A percentile compares a stretch with the other conserved stretches of the same genome.
Conservation (phyloP, 192 early-diverging fungal species). For the Paraglomus occultum region DNA sequence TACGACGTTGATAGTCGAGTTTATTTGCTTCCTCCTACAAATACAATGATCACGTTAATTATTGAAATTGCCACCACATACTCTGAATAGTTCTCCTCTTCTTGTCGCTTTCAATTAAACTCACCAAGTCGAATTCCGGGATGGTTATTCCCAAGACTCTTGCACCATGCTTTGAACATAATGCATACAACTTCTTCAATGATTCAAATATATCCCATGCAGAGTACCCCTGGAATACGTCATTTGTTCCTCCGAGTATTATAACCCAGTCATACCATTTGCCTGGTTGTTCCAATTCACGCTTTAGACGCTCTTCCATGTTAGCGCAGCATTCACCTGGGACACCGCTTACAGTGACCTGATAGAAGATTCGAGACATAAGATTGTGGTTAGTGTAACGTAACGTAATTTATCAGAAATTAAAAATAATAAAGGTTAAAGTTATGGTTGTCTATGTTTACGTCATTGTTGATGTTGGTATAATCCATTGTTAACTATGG, state of each 20-base stretch:
- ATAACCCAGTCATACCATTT: constrained; percentile 32
- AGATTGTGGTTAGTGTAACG: no score
- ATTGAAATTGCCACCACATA: no score
- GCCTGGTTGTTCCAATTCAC: constrained; percentile 28
- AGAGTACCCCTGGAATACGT: constrained; percentile 26
- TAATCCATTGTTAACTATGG: no score
- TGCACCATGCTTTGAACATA: constrained; percentile 27
- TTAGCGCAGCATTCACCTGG: constrained; percentile 22
- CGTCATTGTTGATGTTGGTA: no score
- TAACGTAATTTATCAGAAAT: no score
- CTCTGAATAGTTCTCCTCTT: no score
- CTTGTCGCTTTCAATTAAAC: background rate
- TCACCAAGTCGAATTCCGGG: constrained; percentile 28
- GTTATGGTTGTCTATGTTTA: no score
- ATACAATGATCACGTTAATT: background rate
- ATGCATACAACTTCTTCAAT: constrained; percentile 20
- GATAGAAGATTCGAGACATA: no score
- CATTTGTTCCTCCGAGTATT: constrained; percentile 29
- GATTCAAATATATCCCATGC: constrained; percentile 28
- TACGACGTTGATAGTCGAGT: constrained; percentile 25
- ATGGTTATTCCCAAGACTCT: constrained; percentile 23
- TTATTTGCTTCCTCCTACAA: constrained; percentile 16
- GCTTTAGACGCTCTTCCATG: constrained; percentile 30
- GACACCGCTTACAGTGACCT: constrained; percentile 30
- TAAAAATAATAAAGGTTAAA: constrained; percentile 4